Base-by-base conservation (phyloP, 202 grass and related monocot species). In the Panicum virgatum region DNA sequence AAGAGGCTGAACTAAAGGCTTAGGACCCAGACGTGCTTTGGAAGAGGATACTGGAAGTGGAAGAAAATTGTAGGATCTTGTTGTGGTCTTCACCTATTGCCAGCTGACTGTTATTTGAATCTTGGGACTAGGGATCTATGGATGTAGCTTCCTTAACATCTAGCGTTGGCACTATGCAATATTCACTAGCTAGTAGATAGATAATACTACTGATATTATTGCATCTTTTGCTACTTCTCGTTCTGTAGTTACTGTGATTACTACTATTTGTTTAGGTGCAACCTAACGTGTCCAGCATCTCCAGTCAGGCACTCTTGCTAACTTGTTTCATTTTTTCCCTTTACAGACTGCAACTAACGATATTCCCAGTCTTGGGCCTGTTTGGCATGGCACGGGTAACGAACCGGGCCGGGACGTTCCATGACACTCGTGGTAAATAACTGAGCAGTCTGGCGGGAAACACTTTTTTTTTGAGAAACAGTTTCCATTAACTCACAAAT, bases 1-100 rank as follows among this genome's bases (percentile, higher is more conserved):
- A 20, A n/a, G 64, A 76, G 68, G 75, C 50, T 73, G 76, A 79
- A 62, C 45, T 26, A 6, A 66, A 79, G 47, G 84, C 69, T 54
- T 5, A 58, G 53, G 68, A 84, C 37, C 75, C 50, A 43, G 43
- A 52, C 60, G 63, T 61, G 23, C 56, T 87, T 11, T 23, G 53
- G 88, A 87, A 34, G 12, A 61, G 80, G 56, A 80, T 90, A 62
- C 20, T 75, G 52, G 84, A 57, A 42, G 69, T 78, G 84, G 79
- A 83, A n/a, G 18, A 57, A 75, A 83, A 69, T 27, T 46, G 10
- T 13, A 46, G 66, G 42, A 69, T 5, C 5, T 19, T n/a, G 18
- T 66, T 66, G 62, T 66, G 62, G n/a, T n/a, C 34, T n/a, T 66
- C 16, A n/a, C 62, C 36, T 66, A 22, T 40, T 9, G 9, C 36